A percentile compares a stretch with the other conserved stretches of the same genome.
phyloP scores from a whole-genome alignment of 805 yeast species.

The Peterozyma toletana region DNA sequence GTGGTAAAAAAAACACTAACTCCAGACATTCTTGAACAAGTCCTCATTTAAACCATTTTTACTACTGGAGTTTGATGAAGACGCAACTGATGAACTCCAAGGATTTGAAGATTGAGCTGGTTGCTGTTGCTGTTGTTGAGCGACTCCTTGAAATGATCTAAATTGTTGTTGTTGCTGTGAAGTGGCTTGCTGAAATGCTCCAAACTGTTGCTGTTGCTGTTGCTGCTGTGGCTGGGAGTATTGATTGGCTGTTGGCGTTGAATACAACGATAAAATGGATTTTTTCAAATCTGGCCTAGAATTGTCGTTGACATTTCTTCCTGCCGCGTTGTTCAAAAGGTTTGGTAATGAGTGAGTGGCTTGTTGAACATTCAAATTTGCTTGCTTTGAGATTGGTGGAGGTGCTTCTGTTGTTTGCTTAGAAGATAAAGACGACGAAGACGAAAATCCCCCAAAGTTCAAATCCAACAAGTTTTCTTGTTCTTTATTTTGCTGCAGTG shows the following conservation, averaged over 20 bases:
- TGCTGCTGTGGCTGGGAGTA: constrained; percentile 61
- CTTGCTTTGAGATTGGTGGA: background rate
- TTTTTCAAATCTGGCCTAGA: constrained; percentile 81
- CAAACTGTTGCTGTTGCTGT: constrained; percentile 11
- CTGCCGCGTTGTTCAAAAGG: constrained; percentile 6
- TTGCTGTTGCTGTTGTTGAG: constrained; percentile 8
- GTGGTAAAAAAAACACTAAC: constrained; percentile 13
- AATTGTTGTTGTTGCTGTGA: constrained; percentile 7
- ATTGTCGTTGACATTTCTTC: background rate
- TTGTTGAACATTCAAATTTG: constrained; percentile 9
- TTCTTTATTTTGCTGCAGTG: background rate
- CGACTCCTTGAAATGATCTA: constrained; percentile 6
- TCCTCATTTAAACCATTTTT: constrained; percentile 44
- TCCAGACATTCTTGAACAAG: constrained; percentile 66
- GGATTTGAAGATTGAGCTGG: constrained; percentile 10
- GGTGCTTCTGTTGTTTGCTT: constrained; percentile 1
- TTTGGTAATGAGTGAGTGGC: constrained; percentile 6
- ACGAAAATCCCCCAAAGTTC: constrained; percentile 20
- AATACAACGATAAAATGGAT: constrained; percentile 83
- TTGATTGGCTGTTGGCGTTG: constrained; percentile 63
- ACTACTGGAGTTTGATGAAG: background rate
- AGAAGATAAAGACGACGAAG: constrained; percentile 13
- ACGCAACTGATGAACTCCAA: background rate
- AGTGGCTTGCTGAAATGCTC: constrained; percentile 10
- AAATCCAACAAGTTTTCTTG: constrained; percentile 18